These are phyloP conservation scores for Penicillium alfredii DNA, from an alignment of 495 filamentous ascomycete species.

Conservation along the genomic window DNA sequence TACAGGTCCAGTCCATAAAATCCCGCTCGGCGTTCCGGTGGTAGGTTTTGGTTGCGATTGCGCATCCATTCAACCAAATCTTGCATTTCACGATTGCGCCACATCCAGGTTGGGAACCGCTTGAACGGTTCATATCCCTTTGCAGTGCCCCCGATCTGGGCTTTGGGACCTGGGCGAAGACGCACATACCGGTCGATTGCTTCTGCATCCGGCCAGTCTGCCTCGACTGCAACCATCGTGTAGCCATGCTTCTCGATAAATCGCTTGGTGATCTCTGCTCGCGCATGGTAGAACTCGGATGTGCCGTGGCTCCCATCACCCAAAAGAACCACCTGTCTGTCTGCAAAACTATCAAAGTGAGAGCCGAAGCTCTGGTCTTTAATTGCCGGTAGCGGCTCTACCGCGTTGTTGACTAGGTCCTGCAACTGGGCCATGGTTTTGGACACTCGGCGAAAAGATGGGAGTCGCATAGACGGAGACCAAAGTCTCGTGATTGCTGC, in stretches of 20 bases:
- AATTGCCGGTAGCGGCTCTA: constrained; percentile 38
- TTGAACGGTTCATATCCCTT: constrained; percentile 40
- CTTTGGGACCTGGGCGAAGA: constrained; percentile 34
- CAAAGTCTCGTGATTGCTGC: too few relatives aligned
- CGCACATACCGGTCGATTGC: constrained; percentile 53
- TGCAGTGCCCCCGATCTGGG: constrained; percentile 23
- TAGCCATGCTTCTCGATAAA: constrained; percentile 49
- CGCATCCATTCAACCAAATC: constrained; percentile 54
- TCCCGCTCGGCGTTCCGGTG: constrained; percentile 33
- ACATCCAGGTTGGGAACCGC: constrained; percentile 59
- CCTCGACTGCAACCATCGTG: constrained; percentile 51
- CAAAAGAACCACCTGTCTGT: constrained; percentile 45
- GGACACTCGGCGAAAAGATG: constrained; percentile 2
- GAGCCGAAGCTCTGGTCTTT: constrained; percentile 30
- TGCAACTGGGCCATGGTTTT: constrained; percentile 27
- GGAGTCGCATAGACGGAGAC: constrained; percentile 11
- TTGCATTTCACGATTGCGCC: constrained; percentile 52
- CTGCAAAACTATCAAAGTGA: constrained; percentile 39
- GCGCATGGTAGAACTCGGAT: constrained; percentile 53
- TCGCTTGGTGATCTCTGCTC: constrained; percentile 50
- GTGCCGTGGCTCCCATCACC: constrained; percentile 55
- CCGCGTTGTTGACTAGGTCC: constrained; percentile 30
- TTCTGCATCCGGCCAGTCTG: constrained; percentile 56
- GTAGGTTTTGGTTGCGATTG: constrained; percentile 32
- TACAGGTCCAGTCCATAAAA: constrained; percentile 55